Evolutionary conservation across 306 rosid genomes (phyloP).

Genomic region (Acacia acuminata): DNA sequence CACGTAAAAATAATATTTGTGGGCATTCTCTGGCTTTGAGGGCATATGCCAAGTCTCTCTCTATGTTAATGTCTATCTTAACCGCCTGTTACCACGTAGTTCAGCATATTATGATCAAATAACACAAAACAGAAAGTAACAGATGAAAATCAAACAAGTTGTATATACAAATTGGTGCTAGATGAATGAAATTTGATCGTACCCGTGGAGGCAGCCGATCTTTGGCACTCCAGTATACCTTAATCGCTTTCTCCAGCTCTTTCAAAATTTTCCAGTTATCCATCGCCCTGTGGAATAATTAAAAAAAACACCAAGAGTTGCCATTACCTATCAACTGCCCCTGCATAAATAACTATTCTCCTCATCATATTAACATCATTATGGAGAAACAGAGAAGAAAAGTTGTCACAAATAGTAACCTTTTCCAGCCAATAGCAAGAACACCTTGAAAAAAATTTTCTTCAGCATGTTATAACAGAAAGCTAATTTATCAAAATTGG

Average conservation of each 20-base stretch:
- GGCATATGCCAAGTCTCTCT: conserved; percentile 93
- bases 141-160: not conserved
- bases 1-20: conserved; percentile 74
- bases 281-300: conserved; percentile 52
- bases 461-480: not conserved
- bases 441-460: not conserved
- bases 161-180: not conserved
- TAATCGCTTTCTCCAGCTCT: conserved; percentile 89
- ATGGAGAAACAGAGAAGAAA: not conserved
- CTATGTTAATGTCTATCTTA: conserved; percentile 83
- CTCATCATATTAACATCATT: not conserved
- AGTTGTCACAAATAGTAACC: not conserved
- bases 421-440: not conserved
- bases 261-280: conserved; percentile 91
- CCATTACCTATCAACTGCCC: conserved; percentile 17
- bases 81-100: conserved; percentile 54
- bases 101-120: conserved; percentile 15
- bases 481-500: not conserved
- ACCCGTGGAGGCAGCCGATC: conserved; percentile 95
- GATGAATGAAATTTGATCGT: conserved; percentile 23
- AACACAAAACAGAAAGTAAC: not conserved
- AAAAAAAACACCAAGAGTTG: conserved; percentile 13
- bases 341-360: not conserved
- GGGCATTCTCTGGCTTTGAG: conserved; percentile 81
- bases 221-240: conserved; percentile 80